Evolutionary conservation across 108 stramenopile genomes (phyloP), one percentile per base, ranked within the genome.

Genomic region (Bacterosira constricta): DNA sequence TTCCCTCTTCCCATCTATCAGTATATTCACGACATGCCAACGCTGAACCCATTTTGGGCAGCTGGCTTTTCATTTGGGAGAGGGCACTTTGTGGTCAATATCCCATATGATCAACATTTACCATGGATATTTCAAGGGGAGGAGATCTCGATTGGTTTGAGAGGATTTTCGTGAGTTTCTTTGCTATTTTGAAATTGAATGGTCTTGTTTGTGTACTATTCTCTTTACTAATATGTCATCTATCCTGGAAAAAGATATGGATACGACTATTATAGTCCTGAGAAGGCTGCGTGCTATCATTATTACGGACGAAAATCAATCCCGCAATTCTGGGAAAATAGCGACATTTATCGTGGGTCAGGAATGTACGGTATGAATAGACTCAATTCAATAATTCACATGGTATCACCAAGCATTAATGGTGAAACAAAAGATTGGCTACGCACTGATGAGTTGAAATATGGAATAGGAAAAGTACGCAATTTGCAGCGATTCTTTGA

Each of bases 1-100:
- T 27, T 55, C 21, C 4, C 27, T n/a, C n/a, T n/a, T n/a, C n/a
- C n/a, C n/a, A n/a, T n/a, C n/a, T n/a, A n/a, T n/a, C n/a, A n/a
- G 41, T 65, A 58, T 32, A 65, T 72, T 58, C 75, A 72, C 38
- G 74, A 59, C 34, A 57, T 50, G 51, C 96, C 96, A 9, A 84
- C 88, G 26, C 72, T 90, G n/a, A 80, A 96, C 35, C 96, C 95
- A 3, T 97, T 93, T 73, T 98, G 95, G 93, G 97, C 97, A 5
- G 95, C 96, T 8, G 97, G 97, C 2, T 95, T 97, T 70, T 89
- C 86, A 30, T 98, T 98, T 82, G 81, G 88, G 12, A 79, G 93
- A 13, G 92, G 93, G 15, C 94, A 95, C 61, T 90, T 92, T 70
- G 84, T 88, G 30, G 81, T 91, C 38, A 88, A 92, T 49, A 90